Conservation (phyloP, 805 yeast genomes). For the Candida tibetensis region DNA sequence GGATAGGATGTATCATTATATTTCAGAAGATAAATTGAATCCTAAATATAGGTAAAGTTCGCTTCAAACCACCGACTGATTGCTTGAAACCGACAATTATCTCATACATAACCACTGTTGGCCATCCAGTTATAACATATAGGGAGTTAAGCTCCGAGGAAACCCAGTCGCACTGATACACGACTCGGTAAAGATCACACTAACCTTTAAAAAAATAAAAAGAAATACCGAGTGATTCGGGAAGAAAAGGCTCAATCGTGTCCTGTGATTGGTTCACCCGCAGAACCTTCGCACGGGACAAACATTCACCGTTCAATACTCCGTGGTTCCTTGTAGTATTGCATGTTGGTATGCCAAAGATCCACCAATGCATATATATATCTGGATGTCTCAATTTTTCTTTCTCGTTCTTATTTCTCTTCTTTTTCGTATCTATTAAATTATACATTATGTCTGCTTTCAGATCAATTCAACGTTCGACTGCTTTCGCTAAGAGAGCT, state of each 20-base stretch:
- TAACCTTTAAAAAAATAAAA: background rate
- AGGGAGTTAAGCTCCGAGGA: constrained; percentile 3
- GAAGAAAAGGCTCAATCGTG: background rate
- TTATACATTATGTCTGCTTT: constrained; percentile 29
- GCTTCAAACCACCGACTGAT: too few species aligned
- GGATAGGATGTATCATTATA: too few species aligned
- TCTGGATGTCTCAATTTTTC: constrained; percentile 11
- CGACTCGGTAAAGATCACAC: background rate
- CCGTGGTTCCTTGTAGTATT: background rate
- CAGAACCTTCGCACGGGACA: constrained; percentile 5
- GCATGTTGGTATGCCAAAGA: too few species aligned
- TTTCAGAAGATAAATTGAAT: too few species aligned
- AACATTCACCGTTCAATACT: background rate
- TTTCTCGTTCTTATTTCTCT: constrained; percentile 10
- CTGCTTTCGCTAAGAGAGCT: constrained; percentile 26
- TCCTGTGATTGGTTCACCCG: constrained; percentile 6
- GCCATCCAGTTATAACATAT: too few species aligned
- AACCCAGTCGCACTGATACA: background rate
- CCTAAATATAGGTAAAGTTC: too few species aligned
- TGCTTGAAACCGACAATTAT: too few species aligned
- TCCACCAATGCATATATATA: constrained; percentile 9
- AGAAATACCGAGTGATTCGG: constrained; percentile 6
- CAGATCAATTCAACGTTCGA: constrained; percentile 37
- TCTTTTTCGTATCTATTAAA: constrained; percentile 3
- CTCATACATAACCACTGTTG: too few species aligned